Percentiles rank a stretch among this genome's conserved stretches.
Evolutionary conservation across 345 rosid genomes (phyloP).

Genomic region (Nasturtium officinale): DNA sequence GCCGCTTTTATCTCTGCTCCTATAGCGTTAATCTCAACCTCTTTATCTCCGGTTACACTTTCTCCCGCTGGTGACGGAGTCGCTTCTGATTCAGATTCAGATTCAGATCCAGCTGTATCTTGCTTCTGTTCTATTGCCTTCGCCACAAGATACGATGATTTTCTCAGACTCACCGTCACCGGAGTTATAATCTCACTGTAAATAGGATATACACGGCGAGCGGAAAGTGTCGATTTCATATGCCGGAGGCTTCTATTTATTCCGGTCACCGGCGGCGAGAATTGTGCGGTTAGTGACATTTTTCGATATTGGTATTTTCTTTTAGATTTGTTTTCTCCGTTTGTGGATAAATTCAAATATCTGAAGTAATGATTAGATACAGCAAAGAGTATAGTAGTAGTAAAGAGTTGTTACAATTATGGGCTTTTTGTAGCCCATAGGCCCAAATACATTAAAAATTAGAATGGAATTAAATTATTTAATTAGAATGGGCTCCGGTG

Average conservation of each 20-base stretch:
- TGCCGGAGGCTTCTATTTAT: neutral
- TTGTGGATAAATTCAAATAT: constrained; percentile 33
- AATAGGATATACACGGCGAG: neutral
- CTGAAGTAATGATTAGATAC: constrained; percentile 22
- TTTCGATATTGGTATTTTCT: neutral
- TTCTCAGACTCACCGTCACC: neutral
- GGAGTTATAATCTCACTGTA: constrained; percentile 13
- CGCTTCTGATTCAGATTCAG: constrained; percentile 40
- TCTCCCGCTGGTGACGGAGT: constrained; percentile 38
- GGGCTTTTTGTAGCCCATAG: constrained; percentile 7
- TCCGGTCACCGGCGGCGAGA: constrained; percentile 35
- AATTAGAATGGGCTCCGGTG: constrained; percentile 13
- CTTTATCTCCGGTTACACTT: constrained; percentile 24
- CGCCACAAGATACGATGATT: constrained; percentile 11
- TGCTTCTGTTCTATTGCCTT: constrained; percentile 64
- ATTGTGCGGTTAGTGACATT: constrained; percentile 49
- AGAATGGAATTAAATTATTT: neutral
- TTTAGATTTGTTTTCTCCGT: neutral
- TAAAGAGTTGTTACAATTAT: neutral
- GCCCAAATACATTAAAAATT: constrained; percentile 10
- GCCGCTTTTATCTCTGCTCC: constrained; percentile 79
- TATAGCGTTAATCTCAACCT: constrained; percentile 52
- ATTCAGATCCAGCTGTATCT: constrained; percentile 49
- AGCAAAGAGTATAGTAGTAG: neutral
- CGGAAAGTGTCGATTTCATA: neutral